Percentiles rank a stretch among this genome's conserved stretches.
Conservation (phyloP, 495 filamentous ascomycete species). For the Hypomontagnella submonticulosa region DNA sequence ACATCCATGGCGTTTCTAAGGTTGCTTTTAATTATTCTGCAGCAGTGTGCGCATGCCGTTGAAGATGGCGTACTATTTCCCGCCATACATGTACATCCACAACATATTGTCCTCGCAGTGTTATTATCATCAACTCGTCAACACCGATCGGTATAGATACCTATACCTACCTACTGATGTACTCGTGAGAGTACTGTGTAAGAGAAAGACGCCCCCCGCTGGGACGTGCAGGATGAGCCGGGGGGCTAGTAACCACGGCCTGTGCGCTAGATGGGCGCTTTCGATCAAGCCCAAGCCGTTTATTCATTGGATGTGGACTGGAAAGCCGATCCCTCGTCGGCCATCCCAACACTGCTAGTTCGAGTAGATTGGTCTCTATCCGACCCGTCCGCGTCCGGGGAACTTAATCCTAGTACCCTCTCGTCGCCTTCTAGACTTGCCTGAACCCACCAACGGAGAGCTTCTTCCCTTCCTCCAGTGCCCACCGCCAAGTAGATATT, state of each 20-base stretch:
- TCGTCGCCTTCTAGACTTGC: constrained; percentile 35
- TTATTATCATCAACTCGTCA: constrained; percentile 29
- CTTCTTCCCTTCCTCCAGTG: constrained; percentile 43
- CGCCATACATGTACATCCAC: constrained; percentile 21
- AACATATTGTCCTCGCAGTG: constrained; percentile 28
- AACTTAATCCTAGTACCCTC: constrained; percentile 31
- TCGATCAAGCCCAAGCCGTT: constrained; percentile 37
- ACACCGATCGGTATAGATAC: constrained; percentile 18
- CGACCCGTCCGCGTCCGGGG: constrained; percentile 44
- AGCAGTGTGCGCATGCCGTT: constrained; percentile 15
- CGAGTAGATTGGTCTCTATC: constrained; percentile 44
- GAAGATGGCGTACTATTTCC: constrained; percentile 29
- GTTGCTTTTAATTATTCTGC: constrained; percentile 39
- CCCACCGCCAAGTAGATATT: constrained; percentile 30
- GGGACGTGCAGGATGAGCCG: constrained; percentile 39
- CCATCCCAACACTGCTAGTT: constrained; percentile 37
- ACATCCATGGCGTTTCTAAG: constrained; percentile 18
- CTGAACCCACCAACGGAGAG: constrained; percentile 37
- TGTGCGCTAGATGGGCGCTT: constrained; percentile 42
- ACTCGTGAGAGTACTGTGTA: constrained; percentile 2
- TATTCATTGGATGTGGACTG: constrained; percentile 35
- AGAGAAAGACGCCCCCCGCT: constrained; percentile 29
- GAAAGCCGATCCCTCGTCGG: constrained; percentile 40
- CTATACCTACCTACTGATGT: no score
- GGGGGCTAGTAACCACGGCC: constrained; percentile 41